Percentiles rank a stretch among this genome's conserved stretches.
Evolutionary conservation across 257 asterid genomes (phyloP).

Genomic region (Solanum sejunctum): DNA sequence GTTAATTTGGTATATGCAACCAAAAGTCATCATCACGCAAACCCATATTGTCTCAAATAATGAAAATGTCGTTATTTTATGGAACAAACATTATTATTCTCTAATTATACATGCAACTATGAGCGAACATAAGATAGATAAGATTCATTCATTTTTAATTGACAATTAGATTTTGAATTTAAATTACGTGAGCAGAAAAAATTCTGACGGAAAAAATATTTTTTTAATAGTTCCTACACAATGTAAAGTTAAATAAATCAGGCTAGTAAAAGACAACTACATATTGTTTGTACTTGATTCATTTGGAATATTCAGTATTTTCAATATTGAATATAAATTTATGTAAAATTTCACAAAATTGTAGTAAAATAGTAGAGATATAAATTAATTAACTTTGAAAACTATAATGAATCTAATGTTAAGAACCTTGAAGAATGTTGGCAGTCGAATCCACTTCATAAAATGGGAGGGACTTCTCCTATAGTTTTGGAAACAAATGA

Average conservation of each 20-base stretch:
- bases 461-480: no score
- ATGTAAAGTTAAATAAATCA: not conserved
- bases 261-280: not conserved
- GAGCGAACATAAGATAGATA: fast-evolving
- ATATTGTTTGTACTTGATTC: not conserved
- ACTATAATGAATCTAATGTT: not conserved
- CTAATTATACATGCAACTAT: not conserved
- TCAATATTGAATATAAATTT: not conserved
- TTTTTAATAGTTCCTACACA: not conserved
- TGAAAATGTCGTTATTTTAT: not conserved
- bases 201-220: no score
- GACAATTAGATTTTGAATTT: not conserved
- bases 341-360: not conserved
- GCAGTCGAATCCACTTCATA: no score
- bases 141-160: not conserved
- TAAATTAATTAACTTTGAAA: not conserved
- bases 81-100: not conserved
- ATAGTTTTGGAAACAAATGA: no score
- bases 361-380: no score
- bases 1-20: not conserved
- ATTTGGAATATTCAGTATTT: not conserved
- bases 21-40: not conserved
- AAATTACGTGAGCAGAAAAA: not conserved
- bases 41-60: not conserved
- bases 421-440: not conserved